A percentile compares a stretch with the other conserved stretches of the same genome.
These are phyloP conservation scores for Trichosporon sp. DNA, from an alignment of 1,284 basidiomycete species.

Conservation along the genomic window DNA sequence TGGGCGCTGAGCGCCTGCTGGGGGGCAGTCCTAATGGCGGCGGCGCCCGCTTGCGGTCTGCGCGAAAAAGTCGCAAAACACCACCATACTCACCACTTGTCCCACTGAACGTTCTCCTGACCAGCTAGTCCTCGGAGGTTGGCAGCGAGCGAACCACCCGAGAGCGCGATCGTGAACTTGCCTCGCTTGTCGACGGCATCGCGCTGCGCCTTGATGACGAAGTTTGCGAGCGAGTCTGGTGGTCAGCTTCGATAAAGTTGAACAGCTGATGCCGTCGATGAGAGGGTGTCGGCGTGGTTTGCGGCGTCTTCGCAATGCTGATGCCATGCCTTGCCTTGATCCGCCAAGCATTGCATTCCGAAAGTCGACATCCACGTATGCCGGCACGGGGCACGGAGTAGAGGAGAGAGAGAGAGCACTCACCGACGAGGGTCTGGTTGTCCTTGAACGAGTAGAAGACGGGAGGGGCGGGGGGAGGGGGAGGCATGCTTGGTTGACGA, in stretches of 20 bases:
- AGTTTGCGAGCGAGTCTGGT: conserved; percentile 64
- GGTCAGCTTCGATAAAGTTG: background rate
- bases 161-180: conserved; percentile 88
- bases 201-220: conserved; percentile 84
- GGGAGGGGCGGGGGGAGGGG: conserved; percentile 54
- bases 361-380: background rate
- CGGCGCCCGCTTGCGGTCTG: too few relatives aligned
- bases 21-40: too few relatives aligned
- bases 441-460: conserved; percentile 70
- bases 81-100: conserved; percentile 48
- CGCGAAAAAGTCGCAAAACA: background rate
- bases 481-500: conserved; percentile 36
- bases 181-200: conserved; percentile 87
- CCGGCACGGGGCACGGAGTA: too few relatives aligned
- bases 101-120: conserved; percentile 75
- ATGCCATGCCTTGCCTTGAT: background rate
- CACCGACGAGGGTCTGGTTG: conserved; percentile 55
- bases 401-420: conserved; percentile 18
- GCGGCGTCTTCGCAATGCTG: background rate
- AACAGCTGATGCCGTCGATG: background rate
- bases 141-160: conserved; percentile 86
- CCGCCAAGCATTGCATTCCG: background rate
- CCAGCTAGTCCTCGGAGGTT: conserved; percentile 71
- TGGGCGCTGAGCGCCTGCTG: background rate
- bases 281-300: background rate